A percentile compares a stretch with the other conserved stretches of the same genome.
These are phyloP conservation scores for Xerocomus brunneocitrinus DNA, from an alignment of 768 basidiomycete genomes.

Conservation along the genomic window DNA sequence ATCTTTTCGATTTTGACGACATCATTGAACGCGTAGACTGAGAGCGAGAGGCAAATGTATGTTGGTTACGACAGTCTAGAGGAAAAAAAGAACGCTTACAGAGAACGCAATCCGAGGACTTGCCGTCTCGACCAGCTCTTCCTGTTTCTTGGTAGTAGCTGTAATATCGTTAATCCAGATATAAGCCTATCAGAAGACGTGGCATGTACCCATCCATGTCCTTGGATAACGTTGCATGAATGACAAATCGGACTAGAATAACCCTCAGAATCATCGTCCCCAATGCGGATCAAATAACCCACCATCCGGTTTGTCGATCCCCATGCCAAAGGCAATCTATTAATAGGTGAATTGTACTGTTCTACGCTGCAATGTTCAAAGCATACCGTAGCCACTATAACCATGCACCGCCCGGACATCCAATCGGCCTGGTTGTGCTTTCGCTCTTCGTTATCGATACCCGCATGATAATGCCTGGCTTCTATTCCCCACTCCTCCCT, in stretches of 20 bases:
- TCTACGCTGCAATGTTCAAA: not conserved
- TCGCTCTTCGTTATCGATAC: slow-evolving; percentile 60
- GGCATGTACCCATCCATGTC: slow-evolving; percentile 71
- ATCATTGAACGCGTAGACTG: slow-evolving; percentile 68
- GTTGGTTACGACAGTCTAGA: not conserved
- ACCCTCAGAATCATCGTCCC: not conserved
- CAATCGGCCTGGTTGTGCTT: slow-evolving; percentile 62
- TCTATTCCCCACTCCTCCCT: slow-evolving; percentile 51
- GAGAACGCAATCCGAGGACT: slow-evolving; percentile 78
- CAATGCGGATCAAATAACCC: slow-evolving; percentile 4
- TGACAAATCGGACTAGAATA: slow-evolving; percentile 78
- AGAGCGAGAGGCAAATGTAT: not conserved
- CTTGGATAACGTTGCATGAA: slow-evolving; percentile 80
- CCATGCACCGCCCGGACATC: slow-evolving; percentile 64
- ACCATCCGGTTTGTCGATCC: slow-evolving; percentile 86
- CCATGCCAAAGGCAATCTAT: slow-evolving; percentile 97
- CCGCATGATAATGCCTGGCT: slow-evolving; percentile 85
- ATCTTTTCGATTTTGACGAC: slow-evolving; percentile 49
- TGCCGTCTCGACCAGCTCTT: slow-evolving; percentile 89
- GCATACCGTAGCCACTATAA: slow-evolving; percentile 90
- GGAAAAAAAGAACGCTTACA: slow-evolving; percentile 46
- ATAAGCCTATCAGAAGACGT: not conserved
- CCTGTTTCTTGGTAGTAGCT: slow-evolving; percentile 97
- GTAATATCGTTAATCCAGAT: slow-evolving; percentile 3
- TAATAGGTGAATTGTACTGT: slow-evolving; percentile 2